These are phyloP conservation scores for Aspergillus alliaceus DNA, from an alignment of 2,329 filamentous ascomycete genomes.

Conservation along the genomic window DNA sequence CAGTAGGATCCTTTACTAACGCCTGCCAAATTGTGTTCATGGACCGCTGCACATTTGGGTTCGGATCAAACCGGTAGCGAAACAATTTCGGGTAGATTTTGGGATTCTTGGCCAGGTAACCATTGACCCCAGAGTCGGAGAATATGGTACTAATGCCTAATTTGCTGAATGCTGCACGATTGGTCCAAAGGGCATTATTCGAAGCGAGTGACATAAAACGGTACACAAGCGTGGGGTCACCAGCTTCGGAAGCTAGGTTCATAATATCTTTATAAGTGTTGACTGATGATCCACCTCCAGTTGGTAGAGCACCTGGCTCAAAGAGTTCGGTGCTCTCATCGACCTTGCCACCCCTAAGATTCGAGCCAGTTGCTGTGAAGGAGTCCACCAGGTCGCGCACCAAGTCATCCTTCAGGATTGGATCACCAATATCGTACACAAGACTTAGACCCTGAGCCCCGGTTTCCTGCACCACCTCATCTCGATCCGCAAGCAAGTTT, in stretches of 20 bases:
- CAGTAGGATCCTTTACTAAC: conserved; percentile 82
- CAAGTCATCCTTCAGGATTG: conserved; percentile 74
- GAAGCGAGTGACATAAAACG: conserved; percentile 97
- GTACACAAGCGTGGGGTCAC: conserved; percentile 94
- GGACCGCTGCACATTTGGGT: conserved; percentile 84
- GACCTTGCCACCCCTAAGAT: conserved; percentile 72
- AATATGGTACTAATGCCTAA: conserved; percentile 92
- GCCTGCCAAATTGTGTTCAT: conserved; percentile 99
- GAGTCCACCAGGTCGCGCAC: conserved; percentile 85
- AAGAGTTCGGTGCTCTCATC: conserved; percentile 91
- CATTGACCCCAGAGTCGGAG: conserved; percentile 72
- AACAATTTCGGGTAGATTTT: conserved; percentile 95
- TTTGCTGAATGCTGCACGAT: conserved; percentile 90
- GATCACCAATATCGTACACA: conserved; percentile 90
- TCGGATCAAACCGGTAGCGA: conserved; percentile 92
- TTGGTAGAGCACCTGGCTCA: conserved; percentile 84
- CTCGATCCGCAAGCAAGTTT: conserved; percentile 78
- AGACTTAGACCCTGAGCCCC: conserved; percentile 87
- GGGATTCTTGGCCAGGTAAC: conserved; percentile 74
- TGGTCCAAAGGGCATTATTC: conserved; percentile 95
- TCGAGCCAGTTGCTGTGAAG: conserved; percentile 69
- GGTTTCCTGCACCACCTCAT: conserved; percentile 94
- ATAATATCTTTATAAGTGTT: conserved; percentile 98
- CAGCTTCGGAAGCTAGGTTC: conserved; percentile 90
- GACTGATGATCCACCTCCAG: conserved; percentile 82